Base-by-base conservation (phyloP, 2,329 filamentous ascomycete genomes). In the Neonectria hederae region DNA sequence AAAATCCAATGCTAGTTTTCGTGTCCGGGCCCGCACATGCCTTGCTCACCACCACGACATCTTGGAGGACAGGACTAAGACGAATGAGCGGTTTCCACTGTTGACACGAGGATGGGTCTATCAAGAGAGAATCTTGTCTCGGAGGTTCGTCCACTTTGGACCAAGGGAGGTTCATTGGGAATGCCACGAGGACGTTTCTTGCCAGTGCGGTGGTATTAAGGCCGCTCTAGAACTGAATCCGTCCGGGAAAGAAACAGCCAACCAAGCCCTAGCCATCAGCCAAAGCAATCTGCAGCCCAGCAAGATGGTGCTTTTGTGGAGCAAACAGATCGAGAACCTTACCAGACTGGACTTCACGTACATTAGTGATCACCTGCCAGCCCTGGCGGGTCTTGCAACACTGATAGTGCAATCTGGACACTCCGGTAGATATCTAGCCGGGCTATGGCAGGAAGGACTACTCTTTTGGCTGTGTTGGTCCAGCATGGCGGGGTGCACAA, bases 21-120 rank as follows among this genome's bases (percentile, higher is more conserved):
- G 8, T 1, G 59, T 62, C 3, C 46, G 53, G 2, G 54, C n/a
- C 4, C 59, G 59, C 0, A 62, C 7, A 9, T 26, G 45, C 1
- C 22, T 62, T 0, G 38, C 53, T 14, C 59, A 62, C 48, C 54
- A 51, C 2, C 54, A 58, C 5, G 54, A 62, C 21, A 45, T 43
- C 13, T 17, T 58, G 3, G 59, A 58, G 3, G 59, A 62, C 9
- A 43, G 45, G 13, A 32, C 53, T 4, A 57, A 35, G 14, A 62
- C 48, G 3, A 38, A 51, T 1, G 59, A 52, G 11, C 19, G 59
- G 0, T 62, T 62, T 28, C 59, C 59, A 1, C 59, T 62, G 1
- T 9, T 62, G 8, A 58, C 53, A 10, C 43, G 59, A 28, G 59
- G 59, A 5, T 62, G 59, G 59, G 59, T 62, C 3, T 62, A 62